Conservation (phyloP, 495 filamentous ascomycete genomes). For the Penicillium antarcticum region DNA sequence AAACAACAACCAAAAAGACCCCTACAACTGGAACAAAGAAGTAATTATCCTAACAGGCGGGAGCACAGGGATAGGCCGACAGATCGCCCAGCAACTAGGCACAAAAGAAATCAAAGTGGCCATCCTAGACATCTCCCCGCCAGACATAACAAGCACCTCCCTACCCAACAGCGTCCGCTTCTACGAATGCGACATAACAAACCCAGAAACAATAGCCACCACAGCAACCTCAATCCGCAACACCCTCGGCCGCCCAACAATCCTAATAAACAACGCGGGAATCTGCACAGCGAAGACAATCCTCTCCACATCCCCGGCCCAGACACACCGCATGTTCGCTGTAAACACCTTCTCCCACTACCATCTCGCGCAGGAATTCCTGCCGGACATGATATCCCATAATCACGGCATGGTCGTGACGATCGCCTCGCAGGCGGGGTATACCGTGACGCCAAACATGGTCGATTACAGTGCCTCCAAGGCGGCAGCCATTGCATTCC, state of each 20-base stretch:
- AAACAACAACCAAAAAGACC: constrained; percentile 60
- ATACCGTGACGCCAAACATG: constrained; percentile 59
- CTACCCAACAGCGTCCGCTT: constrained; percentile 53
- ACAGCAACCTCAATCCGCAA: constrained; percentile 48
- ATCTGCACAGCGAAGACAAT: constrained; percentile 59
- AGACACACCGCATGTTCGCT: constrained; percentile 63
- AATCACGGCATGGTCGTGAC: constrained; percentile 78
- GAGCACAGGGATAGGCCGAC: constrained; percentile 63
- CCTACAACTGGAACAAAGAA: constrained; percentile 67
- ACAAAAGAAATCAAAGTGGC: constrained; percentile 58
- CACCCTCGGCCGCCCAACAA: constrained; percentile 59
- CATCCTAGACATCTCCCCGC: constrained; percentile 65
- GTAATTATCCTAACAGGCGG: constrained; percentile 71
- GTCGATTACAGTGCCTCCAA: constrained; percentile 67
- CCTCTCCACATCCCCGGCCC: constrained; percentile 50
- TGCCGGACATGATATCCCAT: constrained; percentile 56
- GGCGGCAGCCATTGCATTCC: constrained; percentile 63
- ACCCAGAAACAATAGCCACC: constrained; percentile 41
- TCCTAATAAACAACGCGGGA: constrained; percentile 77
- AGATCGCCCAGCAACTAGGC: constrained; percentile 58
- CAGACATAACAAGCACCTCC: constrained; percentile 39
- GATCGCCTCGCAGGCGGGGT: constrained; percentile 61
- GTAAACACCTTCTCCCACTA: constrained; percentile 71
- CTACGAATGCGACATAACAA: constrained; percentile 65
- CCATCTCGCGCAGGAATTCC: constrained; percentile 61